Evolutionary conservation across 805 yeast genomes (phyloP), one percentile per base, ranked within the genome.

Genomic region (Pichia scutulata): DNA sequence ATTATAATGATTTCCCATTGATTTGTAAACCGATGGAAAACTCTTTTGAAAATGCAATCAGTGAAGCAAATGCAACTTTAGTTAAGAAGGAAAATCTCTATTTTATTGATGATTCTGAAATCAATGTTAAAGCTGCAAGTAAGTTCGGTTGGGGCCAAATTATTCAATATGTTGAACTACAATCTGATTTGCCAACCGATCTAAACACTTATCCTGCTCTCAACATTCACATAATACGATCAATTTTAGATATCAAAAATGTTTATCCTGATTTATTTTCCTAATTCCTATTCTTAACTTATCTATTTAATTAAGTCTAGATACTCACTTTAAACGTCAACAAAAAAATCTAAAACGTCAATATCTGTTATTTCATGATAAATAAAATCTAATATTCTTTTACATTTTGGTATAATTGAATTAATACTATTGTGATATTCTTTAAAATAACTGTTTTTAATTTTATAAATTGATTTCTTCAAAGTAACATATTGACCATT

Each of bases 11-110:
- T 46, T 81, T 79, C 49, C 83, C 85, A 7, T 73, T 92, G 51
- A 69, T 84, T 30, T 93, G 98, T 70, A 92, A 92, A 69, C 99
- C 99, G n/a, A 87, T 86, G 81, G 69, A 72, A 19, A 72, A 69
- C 48, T 81, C 83, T 59, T 92, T 82, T 62, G 74, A 77, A 37
- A 76, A 72, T 50, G 86, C 86, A n/a, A 73, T 88, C 67, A 52
- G 61, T 9, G 78, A 82, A 44, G 83, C 96, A 28, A 83, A 84
- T 23, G 78, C 79, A 33, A 33, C 4, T 33, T 33, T n/a, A 12
- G 63, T 68, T 12, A 69, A 71, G 51, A 67, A 75, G 49, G 45
- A 55, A 61, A 75, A 73, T 55, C 82, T 81, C 16, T 84, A 83
- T 66, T 93, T 87, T 61, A 81, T 92, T 13, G 99, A 92, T 66